Percentiles rank a stretch among this genome's conserved stretches.
phyloP scores from a whole-genome alignment of 208 protist species.

The Naegleria fowleri region DNA sequence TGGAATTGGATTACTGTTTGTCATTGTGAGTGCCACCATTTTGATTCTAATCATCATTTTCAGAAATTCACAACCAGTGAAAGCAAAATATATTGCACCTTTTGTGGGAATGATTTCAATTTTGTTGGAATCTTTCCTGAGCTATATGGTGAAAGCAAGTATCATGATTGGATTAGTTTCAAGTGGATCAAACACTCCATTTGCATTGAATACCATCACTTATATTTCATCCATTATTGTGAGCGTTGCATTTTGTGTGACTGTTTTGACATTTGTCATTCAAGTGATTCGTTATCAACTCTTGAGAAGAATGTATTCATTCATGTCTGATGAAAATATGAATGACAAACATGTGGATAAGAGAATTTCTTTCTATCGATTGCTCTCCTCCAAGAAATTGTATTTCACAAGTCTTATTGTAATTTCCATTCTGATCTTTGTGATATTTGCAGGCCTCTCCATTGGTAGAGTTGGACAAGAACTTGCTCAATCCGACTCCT shows the following conservation, averaged over 20 bases:
- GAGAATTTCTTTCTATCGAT: not conserved
- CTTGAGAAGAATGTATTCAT: not conserved
- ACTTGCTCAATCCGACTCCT: not conserved
- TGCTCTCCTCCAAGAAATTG: not conserved
- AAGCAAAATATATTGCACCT: not conserved
- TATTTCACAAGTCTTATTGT: not conserved
- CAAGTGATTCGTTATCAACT: not conserved
- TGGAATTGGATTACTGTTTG: not conserved
- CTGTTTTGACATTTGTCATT: not conserved
- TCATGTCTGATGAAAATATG: not conserved
- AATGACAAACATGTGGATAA: not conserved
- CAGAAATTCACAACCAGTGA: not conserved
- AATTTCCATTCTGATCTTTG: not conserved
- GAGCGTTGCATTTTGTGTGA: not conserved
- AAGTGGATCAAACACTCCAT: not conserved
- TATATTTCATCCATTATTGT: not conserved
- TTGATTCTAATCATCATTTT: not conserved
- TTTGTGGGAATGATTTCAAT: not conserved
- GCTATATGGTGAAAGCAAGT: not conserved
- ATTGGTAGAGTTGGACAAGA: not conserved
- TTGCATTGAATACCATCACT: not conserved
- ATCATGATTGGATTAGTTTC: not conserved
- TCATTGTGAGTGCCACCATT: not conserved
- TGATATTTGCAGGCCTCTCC: not conserved
- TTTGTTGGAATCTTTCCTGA: not conserved